Base-by-base conservation (phyloP, 257 asterid species). In the Vinca minor region DNA sequence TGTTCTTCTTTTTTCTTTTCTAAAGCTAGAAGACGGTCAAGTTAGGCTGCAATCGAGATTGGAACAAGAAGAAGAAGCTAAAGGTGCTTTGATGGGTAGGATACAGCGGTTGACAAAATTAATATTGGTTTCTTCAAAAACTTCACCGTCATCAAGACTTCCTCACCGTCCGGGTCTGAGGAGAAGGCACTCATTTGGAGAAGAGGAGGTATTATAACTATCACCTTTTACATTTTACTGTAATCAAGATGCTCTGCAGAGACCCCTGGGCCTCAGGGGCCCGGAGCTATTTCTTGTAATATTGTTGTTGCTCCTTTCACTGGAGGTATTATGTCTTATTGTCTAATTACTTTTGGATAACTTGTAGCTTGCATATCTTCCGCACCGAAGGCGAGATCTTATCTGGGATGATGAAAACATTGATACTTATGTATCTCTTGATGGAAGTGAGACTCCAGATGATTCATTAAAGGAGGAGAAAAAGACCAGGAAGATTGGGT, bases 11-110 rank as follows among this genome's bases (percentile, higher is more conserved):
- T 76, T 67, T 72, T 61, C 10, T 62, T 80, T 77, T 76, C 71
- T n/a, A 73, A 81, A 93, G 99, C 91, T 93, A 73, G 96, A 87
- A 83, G 99, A 89, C 74, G 99, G 99, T 79, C 99, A 89, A 71
- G 94, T 93, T 71, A 95, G 87, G 78, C 80, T 93, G 66, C 99
- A 87, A 73, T 89, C 99, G 69, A 87, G 99, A 77, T 71, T 93
- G 91, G 99, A 93, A 79, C 87, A 90, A 77, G 99, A 93, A 87
- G 99, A 93, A 80, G 99, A 93, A 71, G 96, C 99, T 26, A 93
- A 93, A 85, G 97, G 93, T 77, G 97, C 99, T 66, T 75, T 93
- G 64, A 74, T 93, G 88, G 88, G 94, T 69, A 87, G 99, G 77
- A 93, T 93, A 79, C 99, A 93, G 78, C 84, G 95, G 75, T 76